Evolutionary conservation across 2,329 filamentous ascomycete species (phyloP), one percentile per base, ranked within the genome.

Genomic region (Aspergillus terreus): DNA sequence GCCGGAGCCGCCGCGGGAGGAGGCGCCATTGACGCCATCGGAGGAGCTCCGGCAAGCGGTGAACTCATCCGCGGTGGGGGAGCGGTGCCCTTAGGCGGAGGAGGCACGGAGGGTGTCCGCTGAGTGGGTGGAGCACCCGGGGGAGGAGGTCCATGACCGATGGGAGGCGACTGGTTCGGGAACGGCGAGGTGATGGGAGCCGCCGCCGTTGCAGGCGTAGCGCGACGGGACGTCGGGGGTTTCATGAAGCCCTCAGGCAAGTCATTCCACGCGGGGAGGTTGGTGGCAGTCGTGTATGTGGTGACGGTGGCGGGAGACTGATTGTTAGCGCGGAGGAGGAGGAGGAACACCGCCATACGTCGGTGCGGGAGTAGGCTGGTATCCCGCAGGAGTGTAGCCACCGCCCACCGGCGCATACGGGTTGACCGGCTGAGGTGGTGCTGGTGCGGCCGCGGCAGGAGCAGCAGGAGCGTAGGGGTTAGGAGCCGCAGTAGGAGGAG

Each of bases 191-290:
- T 83, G 46, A 91, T 83, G 3, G 87, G 77, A 47, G 84, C 82
- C 41, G 74, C 66, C 30, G 66, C 65, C 17, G 83, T 76, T 50
- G 79, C 84, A 2, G 92, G 90, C 1, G 92, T 96, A 43, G 80
- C 79, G 66, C 86, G 83, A 59, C 92, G 84, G 19, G 86, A 81
- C 12, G 82, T 81, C n/a, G 87, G 80, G 49, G 81, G 76, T 75
- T 92, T 90, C 43, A 83, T 80, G 43, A 97, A 84, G 50, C 75
- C 88, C 63, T 96, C 82, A 1, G 94, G 94, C 47, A 95, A 87
- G 70, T 99, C 94, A 62, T 99, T 99, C 94, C 94, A 99, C 61
- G 88, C 87, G 25, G 86, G 83, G 57, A 86, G 85, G 57, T 87
- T 86, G 65, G 85, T 86, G 51, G 82, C 77, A 64, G 83, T 84